phyloP scores from a whole-genome alignment of 2,329 filamentous ascomycete genomes.

The Exophiala bonariae region DNA sequence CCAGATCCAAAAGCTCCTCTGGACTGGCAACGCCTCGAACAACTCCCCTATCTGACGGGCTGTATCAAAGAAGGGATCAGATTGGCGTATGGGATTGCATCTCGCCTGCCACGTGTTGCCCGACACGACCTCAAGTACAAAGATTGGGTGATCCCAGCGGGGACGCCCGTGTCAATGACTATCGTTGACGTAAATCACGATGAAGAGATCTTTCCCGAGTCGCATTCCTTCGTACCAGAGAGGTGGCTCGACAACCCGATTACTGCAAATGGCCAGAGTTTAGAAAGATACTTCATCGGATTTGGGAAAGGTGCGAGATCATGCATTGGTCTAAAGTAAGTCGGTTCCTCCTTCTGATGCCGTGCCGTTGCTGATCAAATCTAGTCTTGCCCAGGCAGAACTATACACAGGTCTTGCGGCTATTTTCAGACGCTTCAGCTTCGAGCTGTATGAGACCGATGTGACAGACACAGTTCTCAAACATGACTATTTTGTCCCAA shows the following conservation, averaged over 20 bases:
- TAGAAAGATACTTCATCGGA: slow-evolving; percentile 16
- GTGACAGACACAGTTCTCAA: slow-evolving; percentile 31
- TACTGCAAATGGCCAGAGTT: slow-evolving; percentile 4
- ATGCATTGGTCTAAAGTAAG: slow-evolving; percentile 47
- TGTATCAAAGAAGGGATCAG: slow-evolving; percentile 42
- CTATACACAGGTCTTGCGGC: slow-evolving; percentile 1
- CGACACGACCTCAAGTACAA: slow-evolving; percentile 28
- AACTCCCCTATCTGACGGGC: slow-evolving; percentile 45
- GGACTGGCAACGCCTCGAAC: slow-evolving; percentile 36
- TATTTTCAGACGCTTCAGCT: neutral
- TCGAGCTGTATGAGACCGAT: slow-evolving; percentile 29
- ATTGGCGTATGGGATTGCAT: slow-evolving; percentile 33
- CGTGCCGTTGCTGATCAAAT: neutral
- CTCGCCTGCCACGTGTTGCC: slow-evolving; percentile 13
- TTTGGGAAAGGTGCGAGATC: slow-evolving; percentile 32
- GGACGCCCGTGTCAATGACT: slow-evolving; percentile 29
- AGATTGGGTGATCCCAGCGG: slow-evolving; percentile 31
- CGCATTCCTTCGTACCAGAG: slow-evolving; percentile 29
- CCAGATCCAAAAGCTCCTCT: slow-evolving; percentile 1
- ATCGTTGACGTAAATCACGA: slow-evolving; percentile 26
- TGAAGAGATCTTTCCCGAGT: slow-evolving; percentile 30
- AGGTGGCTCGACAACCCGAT: slow-evolving; percentile 27
- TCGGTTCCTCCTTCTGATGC: neutral
- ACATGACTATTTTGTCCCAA: slow-evolving; percentile 30
- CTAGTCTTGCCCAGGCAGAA: slow-evolving; percentile 36